phyloP scores from a whole-genome alignment of 805 yeast species.

The Candida cerambycidarum region DNA sequence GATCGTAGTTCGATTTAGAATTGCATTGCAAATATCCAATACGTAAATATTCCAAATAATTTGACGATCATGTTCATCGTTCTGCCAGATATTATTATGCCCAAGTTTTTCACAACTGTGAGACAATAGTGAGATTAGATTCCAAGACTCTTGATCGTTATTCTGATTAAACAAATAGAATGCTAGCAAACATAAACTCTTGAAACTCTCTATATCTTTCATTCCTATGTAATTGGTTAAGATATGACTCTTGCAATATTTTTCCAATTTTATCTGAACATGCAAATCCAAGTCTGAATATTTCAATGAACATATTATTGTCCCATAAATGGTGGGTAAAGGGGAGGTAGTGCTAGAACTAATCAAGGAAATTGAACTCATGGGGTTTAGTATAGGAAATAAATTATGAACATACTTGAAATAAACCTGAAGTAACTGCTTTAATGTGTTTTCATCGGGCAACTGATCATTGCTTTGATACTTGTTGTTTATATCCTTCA shows the following conservation, averaged over 20 bases:
- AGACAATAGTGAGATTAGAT: not conserved
- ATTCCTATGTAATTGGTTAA: not conserved
- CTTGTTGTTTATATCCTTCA: slow-evolving; percentile 5
- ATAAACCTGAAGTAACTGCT: slow-evolving; percentile 2
- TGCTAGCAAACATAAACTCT: not conserved
- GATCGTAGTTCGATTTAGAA: not conserved
- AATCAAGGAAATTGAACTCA: slow-evolving; percentile 1
- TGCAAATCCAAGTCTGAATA: slow-evolving; percentile 1
- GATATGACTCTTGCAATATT: slow-evolving; percentile 6
- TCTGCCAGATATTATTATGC: not conserved
- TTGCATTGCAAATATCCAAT: slow-evolving; percentile 2
- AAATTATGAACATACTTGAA: slow-evolving; percentile 5
- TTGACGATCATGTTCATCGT: slow-evolving; percentile 1
- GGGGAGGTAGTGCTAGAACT: slow-evolving; percentile 3
- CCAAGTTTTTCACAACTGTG: not conserved
- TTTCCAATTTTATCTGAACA: not conserved
- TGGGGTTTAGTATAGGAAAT: slow-evolving; percentile 8
- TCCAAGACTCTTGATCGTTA: slow-evolving; percentile 4
- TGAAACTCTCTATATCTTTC: slow-evolving; percentile 1
- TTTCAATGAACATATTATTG: slow-evolving; percentile 4
- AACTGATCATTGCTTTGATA: not conserved
- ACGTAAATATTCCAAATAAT: slow-evolving; percentile 6
- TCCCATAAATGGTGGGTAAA: slow-evolving; percentile 7
- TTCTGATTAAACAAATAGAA: slow-evolving; percentile 4
- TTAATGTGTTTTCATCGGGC: not conserved